Evolutionary conservation across 495 filamentous ascomycete genomes (phyloP), one percentile per base, ranked within the genome.

Genomic region (Aspergillus baeticus): DNA sequence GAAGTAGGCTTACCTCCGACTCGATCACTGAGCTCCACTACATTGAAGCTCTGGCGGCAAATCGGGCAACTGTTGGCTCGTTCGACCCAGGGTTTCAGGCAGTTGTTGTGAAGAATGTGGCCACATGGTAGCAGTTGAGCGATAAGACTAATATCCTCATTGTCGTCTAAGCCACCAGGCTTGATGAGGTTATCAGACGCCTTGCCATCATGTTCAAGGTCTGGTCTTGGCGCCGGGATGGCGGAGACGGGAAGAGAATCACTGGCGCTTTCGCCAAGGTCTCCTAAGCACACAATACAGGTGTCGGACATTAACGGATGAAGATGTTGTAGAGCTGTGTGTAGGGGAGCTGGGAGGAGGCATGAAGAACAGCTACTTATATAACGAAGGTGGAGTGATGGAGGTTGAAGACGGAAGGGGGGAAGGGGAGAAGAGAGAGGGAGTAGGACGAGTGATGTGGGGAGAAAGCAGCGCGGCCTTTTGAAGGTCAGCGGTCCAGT

Each of bases 41-140:
- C 69, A 71, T 97, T 91, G 75, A 98, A 98, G 62, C 77, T 87
- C 63, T 87, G 87, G 54, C 94, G 89, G 70, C 94, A 99, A 69
- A 98, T 95, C 13, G 94, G 94, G 67, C 94, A 99, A 67, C 91
- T 96, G 72, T 98, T 99, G 53, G 95, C 93, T 65, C 93, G 85
- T 73, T 94, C 90, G 29, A 88, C 90, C 94, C 94, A 99, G 54
- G 90, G 89, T 62, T 87, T 85, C 54, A 99, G 74, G 66, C 94
- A 99, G 45, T 87, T 84, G 71, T 99, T 85, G 68, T 99, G 94
- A 59, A 98, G 73, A 51, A 89, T 82, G 77, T 99, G 94, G 38
- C 86, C 86, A 74, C 94, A 99, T 34, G 91, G 81, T 35, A 84
- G 69, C 42, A 87, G 70, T 68, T 84, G 81, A 61, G 85, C 85